A percentile compares a stretch with the other conserved stretches of the same genome.
Conservation (phyloP, 306 rosid species). For the Ammopiptanthus mongolicus region DNA sequence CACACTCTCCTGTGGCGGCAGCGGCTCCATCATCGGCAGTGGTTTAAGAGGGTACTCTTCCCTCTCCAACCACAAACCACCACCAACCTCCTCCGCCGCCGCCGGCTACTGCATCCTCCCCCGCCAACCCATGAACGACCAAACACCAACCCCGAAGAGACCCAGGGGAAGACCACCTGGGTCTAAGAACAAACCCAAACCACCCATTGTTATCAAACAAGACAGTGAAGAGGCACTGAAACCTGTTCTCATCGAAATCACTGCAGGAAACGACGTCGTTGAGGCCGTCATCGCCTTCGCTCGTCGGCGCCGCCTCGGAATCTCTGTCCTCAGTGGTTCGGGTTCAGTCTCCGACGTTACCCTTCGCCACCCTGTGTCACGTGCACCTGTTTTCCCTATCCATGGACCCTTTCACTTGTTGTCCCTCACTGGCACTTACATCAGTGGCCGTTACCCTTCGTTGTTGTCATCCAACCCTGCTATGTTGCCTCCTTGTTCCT, state of each 20-base stretch:
- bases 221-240: constrained; percentile 19
- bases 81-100: not conserved
- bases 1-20: not conserved
- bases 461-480: not conserved
- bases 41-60: not conserved
- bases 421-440: constrained; percentile 29
- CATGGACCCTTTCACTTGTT: constrained; percentile 34
- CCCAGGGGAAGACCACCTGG: constrained; percentile 69
- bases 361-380: constrained; percentile 24
- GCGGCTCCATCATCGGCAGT: not conserved
- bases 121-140: too few species aligned
- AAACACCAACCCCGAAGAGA: not conserved
- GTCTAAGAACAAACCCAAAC: constrained; percentile 58
- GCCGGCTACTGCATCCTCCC: not conserved
- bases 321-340: constrained; percentile 31
- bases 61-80: not conserved
- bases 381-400: not conserved
- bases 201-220: constrained; percentile 36
- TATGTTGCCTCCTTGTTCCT: not conserved
- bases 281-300: constrained; percentile 38
- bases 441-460: not conserved
- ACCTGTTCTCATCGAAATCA: constrained; percentile 37
- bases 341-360: constrained; percentile 43
- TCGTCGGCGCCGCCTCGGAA: not conserved
- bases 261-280: constrained; percentile 44